These are phyloP conservation scores for Vanderwaltozyma verrucispora DNA, from an alignment of 805 yeast species.

Conservation along the genomic window DNA sequence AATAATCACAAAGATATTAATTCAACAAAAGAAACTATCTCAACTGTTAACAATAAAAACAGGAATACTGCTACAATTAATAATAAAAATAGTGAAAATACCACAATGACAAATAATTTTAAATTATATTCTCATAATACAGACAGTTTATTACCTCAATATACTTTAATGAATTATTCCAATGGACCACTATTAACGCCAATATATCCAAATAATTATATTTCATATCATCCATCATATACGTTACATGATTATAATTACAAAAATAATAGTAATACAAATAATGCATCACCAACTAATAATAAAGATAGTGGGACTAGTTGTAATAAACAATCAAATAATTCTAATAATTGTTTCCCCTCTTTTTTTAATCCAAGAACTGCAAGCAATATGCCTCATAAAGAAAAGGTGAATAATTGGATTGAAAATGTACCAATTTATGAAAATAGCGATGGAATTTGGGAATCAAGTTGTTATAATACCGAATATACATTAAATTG, in stretches of 20 bases:
- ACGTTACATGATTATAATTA: conserved; percentile 1
- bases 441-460: conserved; percentile 9
- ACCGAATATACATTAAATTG: conserved; percentile 20
- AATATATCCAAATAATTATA: conserved; percentile 8
- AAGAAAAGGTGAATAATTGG: conserved; percentile 61
- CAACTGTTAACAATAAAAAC: not conserved
- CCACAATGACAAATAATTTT: not conserved
- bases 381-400: conserved; percentile 51
- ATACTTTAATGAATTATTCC: conserved; percentile 13
- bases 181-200: conserved; percentile 1
- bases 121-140: conserved; percentile 4
- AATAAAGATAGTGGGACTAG: not conserved
- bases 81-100: too few species aligned
- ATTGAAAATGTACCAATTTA: conserved; percentile 44
- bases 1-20: too few species aligned
- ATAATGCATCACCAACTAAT: not conserved
- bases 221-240: conserved; percentile 7
- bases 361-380: conserved; percentile 48
- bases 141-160: conserved; percentile 12
- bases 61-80: not conserved
- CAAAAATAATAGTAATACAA: conserved; percentile 1
- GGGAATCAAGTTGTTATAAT: conserved; percentile 17
- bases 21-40: too few species aligned
- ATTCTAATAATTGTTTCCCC: conserved; percentile 29
- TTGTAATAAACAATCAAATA: not conserved